Conservation (phyloP, 345 rosid species). For the Pelargonium nanum region DNA sequence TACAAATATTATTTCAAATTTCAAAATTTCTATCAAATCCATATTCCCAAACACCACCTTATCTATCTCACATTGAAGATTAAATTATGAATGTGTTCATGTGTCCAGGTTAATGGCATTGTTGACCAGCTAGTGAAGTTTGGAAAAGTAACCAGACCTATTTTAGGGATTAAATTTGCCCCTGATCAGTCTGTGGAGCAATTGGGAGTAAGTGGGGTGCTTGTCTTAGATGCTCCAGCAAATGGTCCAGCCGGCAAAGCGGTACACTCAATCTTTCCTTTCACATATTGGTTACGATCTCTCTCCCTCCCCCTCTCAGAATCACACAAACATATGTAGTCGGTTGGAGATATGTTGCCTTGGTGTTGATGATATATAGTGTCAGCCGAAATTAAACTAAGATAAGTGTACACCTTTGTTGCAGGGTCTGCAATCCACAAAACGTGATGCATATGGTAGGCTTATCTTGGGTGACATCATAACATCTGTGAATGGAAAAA, state of each 20-base stretch:
- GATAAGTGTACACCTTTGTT: background rate
- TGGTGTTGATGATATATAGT: background rate
- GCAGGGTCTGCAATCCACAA: constrained; percentile 64
- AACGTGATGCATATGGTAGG: constrained; percentile 72
- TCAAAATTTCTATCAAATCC: too few species aligned
- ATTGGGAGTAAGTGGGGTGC: constrained; percentile 94
- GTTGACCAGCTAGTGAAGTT: constrained; percentile 85
- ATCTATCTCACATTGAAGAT: background rate
- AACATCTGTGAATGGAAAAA: constrained; percentile 57
- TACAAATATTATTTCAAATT: too few species aligned
- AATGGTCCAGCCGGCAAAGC: constrained; percentile 98
- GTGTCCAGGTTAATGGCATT: constrained; percentile 71
- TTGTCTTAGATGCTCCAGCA: constrained; percentile 82
- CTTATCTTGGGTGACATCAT: constrained; percentile 73
- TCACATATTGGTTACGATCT: background rate
- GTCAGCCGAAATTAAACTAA: too few species aligned
- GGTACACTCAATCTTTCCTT: constrained; percentile 30
- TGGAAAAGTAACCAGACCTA: constrained; percentile 85
- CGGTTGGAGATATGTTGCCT: background rate
- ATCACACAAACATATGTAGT: background rate
- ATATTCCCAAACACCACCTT: too few species aligned
- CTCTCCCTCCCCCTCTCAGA: background rate
- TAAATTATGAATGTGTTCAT: constrained; percentile 4
- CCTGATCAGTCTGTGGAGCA: constrained; percentile 97
- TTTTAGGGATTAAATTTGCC: constrained; percentile 91